phyloP scores from a whole-genome alignment of 257 asterid species.

The Scutellaria galericulata region DNA sequence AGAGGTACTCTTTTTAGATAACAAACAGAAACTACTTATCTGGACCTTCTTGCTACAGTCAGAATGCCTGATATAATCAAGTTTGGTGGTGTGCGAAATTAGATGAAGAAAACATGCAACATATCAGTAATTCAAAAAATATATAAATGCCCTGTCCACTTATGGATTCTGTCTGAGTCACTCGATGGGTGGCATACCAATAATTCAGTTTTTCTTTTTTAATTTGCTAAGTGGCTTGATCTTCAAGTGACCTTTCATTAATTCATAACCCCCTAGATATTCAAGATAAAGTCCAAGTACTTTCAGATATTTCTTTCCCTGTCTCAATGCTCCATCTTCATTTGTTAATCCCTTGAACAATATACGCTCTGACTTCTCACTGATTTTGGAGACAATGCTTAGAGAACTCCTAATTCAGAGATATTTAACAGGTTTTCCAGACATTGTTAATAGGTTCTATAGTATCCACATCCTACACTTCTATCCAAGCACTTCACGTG shows the following conservation, averaged over 20 bases:
- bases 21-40: constrained; percentile 4
- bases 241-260: background rate
- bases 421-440: background rate
- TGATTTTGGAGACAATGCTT: too few relatives aligned
- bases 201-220: background rate
- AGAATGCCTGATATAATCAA: background rate
- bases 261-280: background rate
- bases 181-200: background rate
- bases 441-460: background rate
- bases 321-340: background rate
- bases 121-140: background rate
- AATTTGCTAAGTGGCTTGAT: background rate
- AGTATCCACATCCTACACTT: background rate
- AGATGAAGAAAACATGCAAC: background rate
- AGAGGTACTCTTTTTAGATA: background rate
- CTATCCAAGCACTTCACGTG: background rate
- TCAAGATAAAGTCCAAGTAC: background rate
- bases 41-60: constrained; percentile 22
- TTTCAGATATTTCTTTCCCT: background rate
- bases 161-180: background rate
- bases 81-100: background rate
- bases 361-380: background rate
- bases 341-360: background rate
- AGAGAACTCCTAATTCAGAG: background rate
- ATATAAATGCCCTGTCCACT: constrained; percentile 8